Percentiles rank a stretch among this genome's conserved stretches.
Evolutionary conservation across 108 stramenopile species (phyloP).

Genomic region (Stephanodiscus triporus): DNA sequence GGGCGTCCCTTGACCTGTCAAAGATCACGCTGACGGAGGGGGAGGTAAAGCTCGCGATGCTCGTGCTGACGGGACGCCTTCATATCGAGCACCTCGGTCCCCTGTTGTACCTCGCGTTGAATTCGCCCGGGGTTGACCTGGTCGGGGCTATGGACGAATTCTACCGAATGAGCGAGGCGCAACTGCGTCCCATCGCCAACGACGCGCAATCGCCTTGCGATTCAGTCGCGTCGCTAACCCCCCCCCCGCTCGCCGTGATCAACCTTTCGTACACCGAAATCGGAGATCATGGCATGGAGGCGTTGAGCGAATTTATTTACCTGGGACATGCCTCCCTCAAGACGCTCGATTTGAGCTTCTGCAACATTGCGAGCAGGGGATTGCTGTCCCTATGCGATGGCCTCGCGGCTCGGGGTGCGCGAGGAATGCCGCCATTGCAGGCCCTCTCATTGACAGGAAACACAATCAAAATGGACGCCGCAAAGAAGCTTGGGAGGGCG

Average conservation of each 20-base stretch:
- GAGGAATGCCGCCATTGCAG: conserved; percentile 58
- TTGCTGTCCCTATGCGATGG: conserved; percentile 61
- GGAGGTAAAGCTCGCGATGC: conserved; percentile 68
- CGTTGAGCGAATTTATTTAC: conserved; percentile 62
- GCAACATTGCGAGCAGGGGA: conserved; percentile 63
- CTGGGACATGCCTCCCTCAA: conserved; percentile 57
- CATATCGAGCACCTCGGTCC: conserved; percentile 62
- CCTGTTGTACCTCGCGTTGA: conserved; percentile 65
- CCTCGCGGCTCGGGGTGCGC: conserved; percentile 51
- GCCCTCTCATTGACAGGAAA: conserved; percentile 81
- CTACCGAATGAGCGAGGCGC: conserved; percentile 40
- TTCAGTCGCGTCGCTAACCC: conserved; percentile 17
- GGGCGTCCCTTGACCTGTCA: conserved; percentile 72
- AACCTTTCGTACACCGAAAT: conserved; percentile 84
- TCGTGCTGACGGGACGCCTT: conserved; percentile 71
- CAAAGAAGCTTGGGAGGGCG: conserved; percentile 69
- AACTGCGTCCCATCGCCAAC: conserved; percentile 25
- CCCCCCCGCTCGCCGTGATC: conserved; percentile 68
- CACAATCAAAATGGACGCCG: conserved; percentile 56
- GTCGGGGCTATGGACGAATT: conserved; percentile 50
- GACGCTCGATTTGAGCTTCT: conserved; percentile 84
- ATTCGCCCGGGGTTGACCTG: conserved; percentile 45
- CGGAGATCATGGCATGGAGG: conserved; percentile 73
- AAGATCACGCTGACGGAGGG: conserved; percentile 61
- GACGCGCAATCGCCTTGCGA: conserved; percentile 30